phyloP scores from a whole-genome alignment of 352 stramenopile genomes.

The Sclerospora graminicola region DNA sequence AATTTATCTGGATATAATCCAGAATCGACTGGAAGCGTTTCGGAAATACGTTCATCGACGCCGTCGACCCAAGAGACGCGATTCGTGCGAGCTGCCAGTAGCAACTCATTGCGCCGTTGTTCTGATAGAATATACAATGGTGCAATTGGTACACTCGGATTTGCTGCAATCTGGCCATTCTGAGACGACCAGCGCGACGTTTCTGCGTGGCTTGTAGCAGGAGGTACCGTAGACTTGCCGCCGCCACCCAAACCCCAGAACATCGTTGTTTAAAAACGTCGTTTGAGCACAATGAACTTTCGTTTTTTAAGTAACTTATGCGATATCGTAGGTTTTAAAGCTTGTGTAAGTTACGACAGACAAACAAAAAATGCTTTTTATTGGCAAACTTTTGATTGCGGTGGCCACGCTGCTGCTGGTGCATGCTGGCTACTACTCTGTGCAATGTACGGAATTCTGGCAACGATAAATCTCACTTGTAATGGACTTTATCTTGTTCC shows the following conservation, averaged over 20 bases:
- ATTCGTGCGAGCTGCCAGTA: conserved; percentile 57
- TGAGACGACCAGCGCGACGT: background rate
- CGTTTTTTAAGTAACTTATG: too few species aligned
- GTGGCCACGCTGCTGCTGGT: conserved; percentile 55
- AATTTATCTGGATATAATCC: background rate
- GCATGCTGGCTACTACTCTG: conserved; percentile 73
- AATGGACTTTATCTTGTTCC: too few species aligned
- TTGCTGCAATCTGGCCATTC: conserved; percentile 1
- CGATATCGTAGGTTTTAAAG: background rate
- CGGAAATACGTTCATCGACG: conserved; percentile 11
- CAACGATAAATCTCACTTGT: too few species aligned
- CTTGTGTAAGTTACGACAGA: too few species aligned
- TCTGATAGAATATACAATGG: conserved; percentile 54
- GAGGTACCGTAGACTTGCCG: conserved; percentile 2
- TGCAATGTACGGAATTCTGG: conserved; percentile 67
- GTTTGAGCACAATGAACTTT: too few species aligned
- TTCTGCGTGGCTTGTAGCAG: conserved; percentile 1
- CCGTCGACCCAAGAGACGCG: conserved; percentile 67
- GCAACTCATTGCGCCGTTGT: conserved; percentile 54
- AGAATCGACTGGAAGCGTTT: background rate
- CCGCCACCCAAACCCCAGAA: conserved; percentile 28
- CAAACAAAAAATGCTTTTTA: conserved; percentile 26
- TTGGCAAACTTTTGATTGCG: conserved; percentile 64
- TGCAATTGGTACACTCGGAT: conserved; percentile 6
- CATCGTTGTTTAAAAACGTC: too few species aligned